Conservation (phyloP, 768 basidiomycete species). For the Rhodotorula kratochvilovae region DNA sequence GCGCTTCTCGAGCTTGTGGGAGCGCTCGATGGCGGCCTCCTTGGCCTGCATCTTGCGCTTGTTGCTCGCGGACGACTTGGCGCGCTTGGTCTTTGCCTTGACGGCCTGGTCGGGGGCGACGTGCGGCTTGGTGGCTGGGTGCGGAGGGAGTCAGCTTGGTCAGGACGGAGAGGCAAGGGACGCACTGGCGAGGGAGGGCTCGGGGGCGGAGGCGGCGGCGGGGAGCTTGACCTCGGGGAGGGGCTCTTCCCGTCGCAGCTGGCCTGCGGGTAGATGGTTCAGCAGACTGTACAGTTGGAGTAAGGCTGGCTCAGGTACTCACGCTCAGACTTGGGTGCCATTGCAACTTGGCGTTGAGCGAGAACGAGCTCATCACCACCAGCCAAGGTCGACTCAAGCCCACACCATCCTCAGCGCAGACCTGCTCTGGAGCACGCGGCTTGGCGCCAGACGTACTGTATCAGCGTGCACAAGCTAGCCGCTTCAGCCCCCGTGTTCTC, state of each 20-base stretch:
- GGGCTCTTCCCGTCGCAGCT: slow-evolving; percentile 11
- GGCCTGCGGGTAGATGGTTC: neutral
- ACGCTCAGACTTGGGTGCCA: neutral
- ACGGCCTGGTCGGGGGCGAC: slow-evolving; percentile 22
- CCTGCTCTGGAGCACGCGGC: no score
- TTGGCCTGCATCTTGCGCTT: slow-evolving; percentile 9
- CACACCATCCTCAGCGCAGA: no score
- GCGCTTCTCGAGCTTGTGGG: slow-evolving; percentile 28
- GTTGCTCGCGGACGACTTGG: slow-evolving; percentile 7
- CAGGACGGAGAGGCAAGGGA: no score
- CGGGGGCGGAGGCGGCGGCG: neutral
- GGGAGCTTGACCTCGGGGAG: neutral
- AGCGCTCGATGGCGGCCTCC: slow-evolving; percentile 19
- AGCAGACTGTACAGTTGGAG: no score
- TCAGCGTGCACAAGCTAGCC: no score
- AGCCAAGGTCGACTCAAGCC: no score
- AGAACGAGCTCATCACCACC: neutral
- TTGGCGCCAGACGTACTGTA: no score
- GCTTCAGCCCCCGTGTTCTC: no score
- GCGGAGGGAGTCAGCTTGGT: no score
- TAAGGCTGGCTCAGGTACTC: neutral
- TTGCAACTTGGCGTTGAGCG: no score
- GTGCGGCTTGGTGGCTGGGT: slow-evolving; percentile 24
- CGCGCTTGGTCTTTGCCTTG: slow-evolving; percentile 20
- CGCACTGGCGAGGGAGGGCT: slow-evolving; percentile 18